These are phyloP conservation scores for Ustulina deusta DNA, from an alignment of 2,329 filamentous ascomycete genomes.

Conservation along the genomic window DNA sequence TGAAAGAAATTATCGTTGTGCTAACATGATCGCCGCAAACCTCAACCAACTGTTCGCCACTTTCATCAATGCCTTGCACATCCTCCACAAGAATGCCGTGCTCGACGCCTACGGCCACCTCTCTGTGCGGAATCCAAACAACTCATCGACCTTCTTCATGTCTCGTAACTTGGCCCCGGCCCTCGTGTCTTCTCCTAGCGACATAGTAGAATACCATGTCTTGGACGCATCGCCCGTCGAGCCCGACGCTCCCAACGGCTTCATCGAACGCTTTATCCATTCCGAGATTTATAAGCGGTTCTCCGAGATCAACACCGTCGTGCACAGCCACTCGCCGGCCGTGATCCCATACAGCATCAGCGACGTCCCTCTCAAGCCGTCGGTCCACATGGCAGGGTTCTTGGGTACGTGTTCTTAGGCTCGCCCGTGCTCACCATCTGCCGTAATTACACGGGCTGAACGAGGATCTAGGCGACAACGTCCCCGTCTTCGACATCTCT, in stretches of 20 bases:
- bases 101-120: conserved; percentile 68
- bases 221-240: conserved; percentile 57
- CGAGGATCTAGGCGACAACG: conserved; percentile 16
- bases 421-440: too few relatives aligned
- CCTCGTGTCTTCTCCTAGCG: conserved; percentile 56
- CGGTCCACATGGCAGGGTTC: conserved; percentile 40
- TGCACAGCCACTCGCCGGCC: conserved; percentile 38
- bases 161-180: conserved; percentile 61
- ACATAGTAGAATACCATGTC: conserved; percentile 62
- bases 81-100: conserved; percentile 63
- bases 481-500: conserved; percentile 39
- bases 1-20: neutral
- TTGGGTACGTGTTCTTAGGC: conserved; percentile 23
- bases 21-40: neutral
- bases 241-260: conserved; percentile 54
- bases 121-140: conserved; percentile 62
- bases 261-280: conserved; percentile 41
- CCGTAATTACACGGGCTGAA: too few relatives aligned
- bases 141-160: conserved; percentile 61
- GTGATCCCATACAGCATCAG: conserved; percentile 36
- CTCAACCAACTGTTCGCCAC: conserved; percentile 16
- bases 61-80: conserved; percentile 54
- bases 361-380: conserved; percentile 31
- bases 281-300: conserved; percentile 41
- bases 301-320: conserved; percentile 28